phyloP scores from a whole-genome alignment of 2,329 filamentous ascomycete species.

The Tolypocladium tundrense region DNA sequence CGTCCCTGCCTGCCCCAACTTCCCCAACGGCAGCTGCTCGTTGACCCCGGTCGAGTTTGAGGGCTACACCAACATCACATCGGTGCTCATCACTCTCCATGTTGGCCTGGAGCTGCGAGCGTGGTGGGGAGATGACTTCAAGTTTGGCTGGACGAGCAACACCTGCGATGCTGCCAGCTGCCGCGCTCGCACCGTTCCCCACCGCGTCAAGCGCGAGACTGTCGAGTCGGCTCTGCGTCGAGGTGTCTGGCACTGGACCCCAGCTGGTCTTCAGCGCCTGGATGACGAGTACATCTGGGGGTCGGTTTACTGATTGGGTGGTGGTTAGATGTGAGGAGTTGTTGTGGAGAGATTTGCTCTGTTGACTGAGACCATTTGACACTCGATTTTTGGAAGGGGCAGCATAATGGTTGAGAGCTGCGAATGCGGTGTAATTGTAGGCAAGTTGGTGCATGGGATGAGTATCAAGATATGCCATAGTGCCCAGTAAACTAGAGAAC shows the following conservation, averaged over 20 bases:
- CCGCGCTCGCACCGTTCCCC: conserved; percentile 15
- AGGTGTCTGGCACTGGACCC: conserved; percentile 25
- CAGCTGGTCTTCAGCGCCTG: conserved; percentile 19
- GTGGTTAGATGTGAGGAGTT: conserved; percentile 13
- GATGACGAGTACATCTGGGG: conserved; percentile 21
- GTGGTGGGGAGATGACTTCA: conserved; percentile 32
- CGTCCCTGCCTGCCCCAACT: conserved; percentile 25
- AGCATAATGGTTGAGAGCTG: conserved; percentile 19
- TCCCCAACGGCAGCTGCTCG: conserved; percentile 20
- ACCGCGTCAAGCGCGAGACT: conserved; percentile 20
- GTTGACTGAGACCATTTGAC: conserved; percentile 21
- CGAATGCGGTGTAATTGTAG: conserved; percentile 18
- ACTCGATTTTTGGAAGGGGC: conserved; percentile 22
- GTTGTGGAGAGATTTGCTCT: conserved; percentile 19
- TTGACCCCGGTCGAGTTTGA: conserved; percentile 25
- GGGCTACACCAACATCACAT: conserved; percentile 28
- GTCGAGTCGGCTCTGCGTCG: conserved; percentile 18
- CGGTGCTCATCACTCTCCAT: conserved; percentile 25
- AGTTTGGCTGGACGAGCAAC: conserved; percentile 30
- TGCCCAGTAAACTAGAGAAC: conserved; percentile 2
- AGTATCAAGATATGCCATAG: conserved; percentile 11
- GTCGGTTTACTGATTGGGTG: conserved; percentile 15
- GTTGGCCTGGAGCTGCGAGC: conserved; percentile 25
- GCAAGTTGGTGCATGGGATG: conserved; percentile 12
- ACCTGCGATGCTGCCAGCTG: conserved; percentile 26